phyloP scores from a whole-genome alignment of 2,329 filamentous ascomycete species.

The Fusarium haematococcum region DNA sequence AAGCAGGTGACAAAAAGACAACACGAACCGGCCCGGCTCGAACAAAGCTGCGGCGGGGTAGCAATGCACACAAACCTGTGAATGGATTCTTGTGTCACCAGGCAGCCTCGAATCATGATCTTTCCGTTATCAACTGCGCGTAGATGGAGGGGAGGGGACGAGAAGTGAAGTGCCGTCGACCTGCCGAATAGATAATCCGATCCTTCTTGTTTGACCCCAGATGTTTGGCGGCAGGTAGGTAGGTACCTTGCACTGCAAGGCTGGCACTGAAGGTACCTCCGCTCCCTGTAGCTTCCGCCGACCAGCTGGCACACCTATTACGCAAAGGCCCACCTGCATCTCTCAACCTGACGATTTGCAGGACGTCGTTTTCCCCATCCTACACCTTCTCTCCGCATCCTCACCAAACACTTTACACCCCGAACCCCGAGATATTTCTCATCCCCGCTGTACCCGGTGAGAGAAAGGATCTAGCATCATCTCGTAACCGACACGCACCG shows the following conservation, averaged over 20 bases:
- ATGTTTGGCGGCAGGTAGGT: slow-evolving; percentile 9
- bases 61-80: not conserved
- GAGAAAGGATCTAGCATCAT: slow-evolving; percentile 13
- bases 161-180: slow-evolving; percentile 17
- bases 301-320: slow-evolving; percentile 48
- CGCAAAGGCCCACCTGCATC: slow-evolving; percentile 55
- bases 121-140: not conserved
- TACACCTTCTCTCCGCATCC: slow-evolving; percentile 46
- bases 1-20: not conserved
- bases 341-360: slow-evolving; percentile 53
- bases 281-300: slow-evolving; percentile 37
- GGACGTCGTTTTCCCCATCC: slow-evolving; percentile 47
- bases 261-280: slow-evolving; percentile 39
- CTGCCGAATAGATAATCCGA: slow-evolving; percentile 46
- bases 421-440: slow-evolving; percentile 25
- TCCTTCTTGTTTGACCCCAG: slow-evolving; percentile 18
- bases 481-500: slow-evolving; percentile 15
- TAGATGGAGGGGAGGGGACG: slow-evolving; percentile 1
- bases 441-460: slow-evolving; percentile 20
- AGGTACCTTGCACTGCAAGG: slow-evolving; percentile 37
- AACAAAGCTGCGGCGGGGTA: not conserved
- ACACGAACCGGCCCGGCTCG: not conserved
- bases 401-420: slow-evolving; percentile 42
- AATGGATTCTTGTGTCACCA: not conserved
- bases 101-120: slow-evolving; percentile 6